Evolutionary conservation across 345 rosid species (phyloP).

Genomic region (Tarenaya hassleriana): DNA sequence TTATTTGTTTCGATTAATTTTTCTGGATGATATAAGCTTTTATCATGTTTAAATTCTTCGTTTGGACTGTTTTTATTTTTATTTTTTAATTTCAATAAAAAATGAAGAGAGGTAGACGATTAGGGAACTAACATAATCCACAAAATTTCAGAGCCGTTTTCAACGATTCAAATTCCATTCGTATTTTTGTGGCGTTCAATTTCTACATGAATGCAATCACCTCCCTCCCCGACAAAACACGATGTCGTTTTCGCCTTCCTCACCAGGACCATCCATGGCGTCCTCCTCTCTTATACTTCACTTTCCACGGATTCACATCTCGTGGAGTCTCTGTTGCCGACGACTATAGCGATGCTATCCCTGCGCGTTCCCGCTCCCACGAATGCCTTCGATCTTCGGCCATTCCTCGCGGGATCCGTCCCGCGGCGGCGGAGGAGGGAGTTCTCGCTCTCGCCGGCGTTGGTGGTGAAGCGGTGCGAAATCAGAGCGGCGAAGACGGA

Average conservation of each 20-base stretch:
- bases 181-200: conserved; percentile 26
- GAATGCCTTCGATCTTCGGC: conserved; percentile 9
- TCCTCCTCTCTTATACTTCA: conserved; percentile 9
- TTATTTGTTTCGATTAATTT: no score
- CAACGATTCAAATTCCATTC: no score
- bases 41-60: no score
- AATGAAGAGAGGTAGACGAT: no score
- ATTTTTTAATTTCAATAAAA: no score
- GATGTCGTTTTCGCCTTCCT: conserved; percentile 21
- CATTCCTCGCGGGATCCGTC: neutral
- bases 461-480: neutral
- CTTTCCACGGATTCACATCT: conserved; percentile 9
- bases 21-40: no score
- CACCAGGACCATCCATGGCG: conserved; percentile 22
- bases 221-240: conserved; percentile 13
- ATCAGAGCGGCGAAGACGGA: conserved; percentile 26
- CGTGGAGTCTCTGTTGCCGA: neutral
- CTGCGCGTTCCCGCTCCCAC: conserved; percentile 24
- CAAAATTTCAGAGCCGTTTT: no score
- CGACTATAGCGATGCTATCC: conserved; percentile 18
- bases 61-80: no score
- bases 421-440: neutral
- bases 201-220: conserved; percentile 15
- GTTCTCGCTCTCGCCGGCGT: neutral
- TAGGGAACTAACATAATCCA: no score